Evolutionary conservation across 768 basidiomycete genomes (phyloP), one percentile per base, ranked within the genome.

Genomic region (Paxillus ammoniavirescens): DNA sequence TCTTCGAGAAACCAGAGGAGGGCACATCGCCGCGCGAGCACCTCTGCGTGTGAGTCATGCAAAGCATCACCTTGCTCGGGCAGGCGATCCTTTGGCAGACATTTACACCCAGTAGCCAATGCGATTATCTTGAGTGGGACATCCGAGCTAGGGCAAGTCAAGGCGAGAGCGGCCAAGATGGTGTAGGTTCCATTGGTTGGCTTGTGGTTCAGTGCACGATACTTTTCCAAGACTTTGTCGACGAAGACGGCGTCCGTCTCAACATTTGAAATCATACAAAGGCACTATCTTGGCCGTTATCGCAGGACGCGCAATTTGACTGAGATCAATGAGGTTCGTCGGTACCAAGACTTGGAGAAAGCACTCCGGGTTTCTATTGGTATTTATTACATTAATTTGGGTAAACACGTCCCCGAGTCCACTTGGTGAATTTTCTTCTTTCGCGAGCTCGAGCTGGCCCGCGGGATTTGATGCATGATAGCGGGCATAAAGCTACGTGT

Each of bases 41-140:
- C 82, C 70, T 98, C 95, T 9, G 95, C 95, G 67, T 98, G 95
- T 49, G 82, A 86, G 63, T 97, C 95, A 62, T 95, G 93, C 15
- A 97, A 58, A 1, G 83, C 78, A 62, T 96, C 92, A 0, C 95
- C 95, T 28, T 75, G 74, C 5, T 68, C 61, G 0, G 93, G 84
- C 0, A 93, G 73, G 50, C 78, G 78, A 4, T 64, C 61, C 4
- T 72, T 77, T 2, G 95, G 90, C 0, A 94, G 78, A 61, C 90
- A 93, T 73, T 96, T 96, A 3, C 89, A 87, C 10, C 95, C 94
- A 8, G 92, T 90, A 1, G 80, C 86, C 4, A 94, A 62, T 31
- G 88, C 86, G 41, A 93, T 81, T 53, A 86, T 69, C 60, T 88
- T 83, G 40, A 66, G 51, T 3, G 65, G 57, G 13, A 53, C 42